phyloP scores from a whole-genome alignment of 1,139 yeast genomes.

The Oligophagozyma castellii region DNA sequence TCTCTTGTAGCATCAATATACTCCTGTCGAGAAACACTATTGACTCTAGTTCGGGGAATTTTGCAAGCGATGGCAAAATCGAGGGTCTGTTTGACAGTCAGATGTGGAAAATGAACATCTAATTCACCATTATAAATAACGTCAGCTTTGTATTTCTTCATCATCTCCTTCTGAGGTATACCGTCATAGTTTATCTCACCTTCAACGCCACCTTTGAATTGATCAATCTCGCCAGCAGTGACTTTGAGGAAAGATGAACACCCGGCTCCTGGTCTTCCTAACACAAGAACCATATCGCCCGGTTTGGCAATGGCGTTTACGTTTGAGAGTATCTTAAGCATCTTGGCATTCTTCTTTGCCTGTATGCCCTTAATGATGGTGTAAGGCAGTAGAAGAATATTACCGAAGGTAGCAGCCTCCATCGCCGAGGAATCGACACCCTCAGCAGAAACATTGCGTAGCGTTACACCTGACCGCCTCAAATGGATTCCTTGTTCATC shows the following conservation, averaged over 20 bases:
- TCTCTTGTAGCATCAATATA: slow-evolving; percentile 39
- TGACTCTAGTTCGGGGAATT: slow-evolving; percentile 29
- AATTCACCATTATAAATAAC: slow-evolving; percentile 40
- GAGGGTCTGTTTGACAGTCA: slow-evolving; percentile 39
- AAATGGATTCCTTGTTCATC: slow-evolving; percentile 32
- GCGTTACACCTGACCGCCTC: slow-evolving; percentile 34
- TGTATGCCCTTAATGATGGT: slow-evolving; percentile 17
- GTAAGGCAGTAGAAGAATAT: slow-evolving; percentile 31
- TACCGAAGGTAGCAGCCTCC: slow-evolving; percentile 36
- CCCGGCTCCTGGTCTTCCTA: slow-evolving; percentile 61
- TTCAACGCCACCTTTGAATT: slow-evolving; percentile 23
- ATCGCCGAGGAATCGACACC: slow-evolving; percentile 38
- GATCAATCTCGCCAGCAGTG: slow-evolving; percentile 35
- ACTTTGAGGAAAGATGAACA: slow-evolving; percentile 46
- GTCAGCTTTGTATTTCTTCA: slow-evolving; percentile 34
- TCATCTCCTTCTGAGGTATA: slow-evolving; percentile 34
- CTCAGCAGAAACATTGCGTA: slow-evolving; percentile 33
- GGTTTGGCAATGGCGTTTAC: slow-evolving; percentile 33
- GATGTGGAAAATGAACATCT: slow-evolving; percentile 41
- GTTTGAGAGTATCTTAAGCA: slow-evolving; percentile 32
- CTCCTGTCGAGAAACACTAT: slow-evolving; percentile 27
- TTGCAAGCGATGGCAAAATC: slow-evolving; percentile 28
- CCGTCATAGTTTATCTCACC: slow-evolving; percentile 35
- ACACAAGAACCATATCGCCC: slow-evolving; percentile 47
- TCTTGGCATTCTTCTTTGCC: slow-evolving; percentile 8